phyloP scores from a whole-genome alignment of 495 filamentous ascomycete genomes.

The Haplographium delicatum region DNA sequence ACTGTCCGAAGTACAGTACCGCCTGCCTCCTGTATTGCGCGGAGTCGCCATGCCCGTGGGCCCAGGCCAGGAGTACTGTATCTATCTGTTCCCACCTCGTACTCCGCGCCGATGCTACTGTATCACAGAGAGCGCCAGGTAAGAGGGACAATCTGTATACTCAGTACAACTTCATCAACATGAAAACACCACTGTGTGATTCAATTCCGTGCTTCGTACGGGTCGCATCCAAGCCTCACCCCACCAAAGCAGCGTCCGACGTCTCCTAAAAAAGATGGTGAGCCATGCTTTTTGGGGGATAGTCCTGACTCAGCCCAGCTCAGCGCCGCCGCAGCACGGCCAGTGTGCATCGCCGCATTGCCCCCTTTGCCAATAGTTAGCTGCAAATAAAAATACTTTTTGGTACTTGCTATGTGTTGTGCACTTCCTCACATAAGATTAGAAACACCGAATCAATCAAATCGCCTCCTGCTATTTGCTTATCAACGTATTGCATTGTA shows the following conservation, averaged over 20 bases:
- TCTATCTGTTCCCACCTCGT: no score
- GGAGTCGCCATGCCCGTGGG: no score
- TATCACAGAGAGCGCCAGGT: background rate
- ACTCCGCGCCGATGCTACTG: no score
- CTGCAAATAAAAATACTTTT: background rate
- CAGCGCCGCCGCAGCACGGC: background rate
- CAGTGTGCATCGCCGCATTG: background rate
- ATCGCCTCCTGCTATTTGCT: background rate
- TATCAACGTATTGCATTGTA: background rate
- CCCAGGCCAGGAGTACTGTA: no score
- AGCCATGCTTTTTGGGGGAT: background rate
- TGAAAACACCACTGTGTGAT: no score
- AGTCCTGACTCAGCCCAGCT: background rate
- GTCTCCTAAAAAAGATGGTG: no score
- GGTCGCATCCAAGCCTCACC: no score
- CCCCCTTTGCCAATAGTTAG: background rate
- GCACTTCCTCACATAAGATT: constrained; percentile 9
- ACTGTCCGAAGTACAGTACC: no score
- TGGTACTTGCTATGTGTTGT: no score
- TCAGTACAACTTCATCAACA: background rate
- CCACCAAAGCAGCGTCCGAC: no score
- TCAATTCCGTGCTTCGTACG: no score
- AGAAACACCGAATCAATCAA: background rate
- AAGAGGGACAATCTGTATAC: background rate
- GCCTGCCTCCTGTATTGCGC: no score